A percentile compares a stretch with the other conserved stretches of the same genome.
Conservation (phyloP, 768 basidiomycete species). For the Mycena haematopus region DNA sequence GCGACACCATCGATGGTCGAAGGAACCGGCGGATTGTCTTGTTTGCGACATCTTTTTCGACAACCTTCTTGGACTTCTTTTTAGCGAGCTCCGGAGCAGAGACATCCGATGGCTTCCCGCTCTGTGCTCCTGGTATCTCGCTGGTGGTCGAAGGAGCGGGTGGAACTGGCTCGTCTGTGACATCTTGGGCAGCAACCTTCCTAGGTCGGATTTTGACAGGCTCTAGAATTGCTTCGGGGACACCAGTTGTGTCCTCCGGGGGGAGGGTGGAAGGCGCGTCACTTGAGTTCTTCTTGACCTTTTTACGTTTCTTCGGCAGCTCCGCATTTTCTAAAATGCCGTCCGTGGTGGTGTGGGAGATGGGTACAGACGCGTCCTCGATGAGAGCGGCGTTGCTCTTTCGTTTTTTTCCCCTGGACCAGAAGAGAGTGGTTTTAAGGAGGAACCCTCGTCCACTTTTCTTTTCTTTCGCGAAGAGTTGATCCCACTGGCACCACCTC, state of each 20-base stretch:
- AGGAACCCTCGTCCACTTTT: slow-evolving; percentile 5
- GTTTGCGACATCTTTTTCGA: not conserved
- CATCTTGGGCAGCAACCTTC: slow-evolving; percentile 14
- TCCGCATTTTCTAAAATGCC: slow-evolving; percentile 1
- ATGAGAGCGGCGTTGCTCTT: not conserved
- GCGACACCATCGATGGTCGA: not conserved
- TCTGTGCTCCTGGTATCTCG: not conserved
- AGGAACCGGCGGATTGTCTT: not conserved
- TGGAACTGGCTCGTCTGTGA: too few species aligned
- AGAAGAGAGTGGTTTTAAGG: slow-evolving; percentile 1
- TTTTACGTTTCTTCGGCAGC: slow-evolving; percentile 30
- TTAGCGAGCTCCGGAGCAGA: slow-evolving; percentile 4
- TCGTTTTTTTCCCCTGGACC: slow-evolving; percentile 4
- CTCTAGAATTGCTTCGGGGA: slow-evolving; percentile 1
- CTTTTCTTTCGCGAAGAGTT: slow-evolving; percentile 17
- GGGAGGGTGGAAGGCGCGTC: too few species aligned
- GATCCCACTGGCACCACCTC: not conserved
- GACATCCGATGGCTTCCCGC: slow-evolving; percentile 1
- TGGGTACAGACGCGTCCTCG: slow-evolving; percentile 1
- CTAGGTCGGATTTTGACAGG: slow-evolving; percentile 24
- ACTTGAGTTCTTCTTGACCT: not conserved
- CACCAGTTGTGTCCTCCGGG: not conserved
- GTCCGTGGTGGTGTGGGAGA: not conserved
- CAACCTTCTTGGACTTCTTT: slow-evolving; percentile 17
- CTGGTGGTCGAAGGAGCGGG: not conserved